phyloP scores from a whole-genome alignment of 352 stramenopile species.

The Phytophthora multivora region DNA sequence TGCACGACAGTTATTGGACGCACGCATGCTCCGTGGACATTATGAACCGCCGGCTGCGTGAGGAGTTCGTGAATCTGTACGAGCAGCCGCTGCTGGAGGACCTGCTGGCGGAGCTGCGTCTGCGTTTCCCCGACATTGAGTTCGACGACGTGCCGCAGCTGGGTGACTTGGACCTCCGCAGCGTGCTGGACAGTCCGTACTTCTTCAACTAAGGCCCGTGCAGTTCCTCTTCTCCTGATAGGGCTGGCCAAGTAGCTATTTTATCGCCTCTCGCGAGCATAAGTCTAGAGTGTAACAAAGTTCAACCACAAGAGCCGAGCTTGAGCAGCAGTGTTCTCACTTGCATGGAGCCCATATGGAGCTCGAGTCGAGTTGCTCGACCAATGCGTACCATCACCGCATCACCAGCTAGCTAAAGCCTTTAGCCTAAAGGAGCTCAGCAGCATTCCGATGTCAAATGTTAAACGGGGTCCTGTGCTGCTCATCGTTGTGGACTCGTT shows the following conservation, averaged over 20 bases:
- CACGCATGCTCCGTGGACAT: slow-evolving; percentile 94
- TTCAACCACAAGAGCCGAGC: slow-evolving; percentile 29
- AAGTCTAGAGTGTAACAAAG: slow-evolving; percentile 45
- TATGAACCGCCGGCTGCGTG: slow-evolving; percentile 94
- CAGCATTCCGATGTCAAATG: neutral
- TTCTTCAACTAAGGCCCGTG: slow-evolving; percentile 97
- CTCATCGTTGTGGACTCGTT: neutral
- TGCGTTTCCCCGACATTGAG: slow-evolving; percentile 94
- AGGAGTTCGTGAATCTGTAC: slow-evolving; percentile 99
- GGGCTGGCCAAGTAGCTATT: slow-evolving; percentile 29
- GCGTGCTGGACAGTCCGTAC: slow-evolving; percentile 96
- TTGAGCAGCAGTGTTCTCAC: slow-evolving; percentile 6
- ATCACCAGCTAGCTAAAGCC: neutral
- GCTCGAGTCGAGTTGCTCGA: too few species aligned
- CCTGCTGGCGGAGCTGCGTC: slow-evolving; percentile 90
- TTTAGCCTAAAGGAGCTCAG: too few species aligned
- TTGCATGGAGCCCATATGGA: too few species aligned
- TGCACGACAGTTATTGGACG: slow-evolving; percentile 99
- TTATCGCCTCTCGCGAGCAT: slow-evolving; percentile 27
- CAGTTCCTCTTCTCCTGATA: slow-evolving; percentile 4
- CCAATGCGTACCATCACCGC: too few species aligned
- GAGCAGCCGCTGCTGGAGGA: slow-evolving; percentile 96
- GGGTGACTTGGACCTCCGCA: slow-evolving; percentile 94
- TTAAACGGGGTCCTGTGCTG: slow-evolving; percentile 8
- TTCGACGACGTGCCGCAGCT: slow-evolving; percentile 94